These are phyloP conservation scores for Arachnopeziza araneosa DNA, from an alignment of 2,329 filamentous ascomycete genomes.

Conservation along the genomic window DNA sequence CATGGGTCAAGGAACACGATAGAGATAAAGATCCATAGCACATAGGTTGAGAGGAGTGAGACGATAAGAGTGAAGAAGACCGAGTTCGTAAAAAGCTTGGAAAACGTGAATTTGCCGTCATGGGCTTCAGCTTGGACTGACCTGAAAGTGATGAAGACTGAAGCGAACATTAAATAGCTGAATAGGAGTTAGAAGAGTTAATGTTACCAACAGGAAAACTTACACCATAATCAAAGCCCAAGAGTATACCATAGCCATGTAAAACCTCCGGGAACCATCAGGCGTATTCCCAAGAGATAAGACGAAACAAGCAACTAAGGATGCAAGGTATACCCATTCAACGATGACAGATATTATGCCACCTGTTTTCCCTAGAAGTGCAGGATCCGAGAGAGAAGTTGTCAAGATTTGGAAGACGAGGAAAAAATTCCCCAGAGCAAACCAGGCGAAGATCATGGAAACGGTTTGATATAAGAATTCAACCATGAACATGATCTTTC, in stretches of 20 bases:
- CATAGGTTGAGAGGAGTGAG: conserved; percentile 83
- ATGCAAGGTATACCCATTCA: conserved; percentile 88
- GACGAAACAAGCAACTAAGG: conserved; percentile 88
- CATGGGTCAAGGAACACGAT: conserved; percentile 94
- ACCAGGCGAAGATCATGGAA: conserved; percentile 64
- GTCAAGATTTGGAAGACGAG: conserved; percentile 60
- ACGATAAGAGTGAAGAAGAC: conserved; percentile 91
- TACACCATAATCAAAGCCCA: conserved; percentile 91
- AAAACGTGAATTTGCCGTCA: conserved; percentile 58
- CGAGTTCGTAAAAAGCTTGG: conserved; percentile 72
- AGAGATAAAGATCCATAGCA: conserved; percentile 85
- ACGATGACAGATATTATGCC: conserved; percentile 82
- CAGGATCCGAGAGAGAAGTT: conserved; percentile 63
- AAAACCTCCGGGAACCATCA: conserved; percentile 84
- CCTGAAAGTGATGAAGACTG: conserved; percentile 82
- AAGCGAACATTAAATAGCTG: conserved; percentile 85
- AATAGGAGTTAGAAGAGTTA: background rate
- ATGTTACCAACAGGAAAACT: conserved; percentile 29
- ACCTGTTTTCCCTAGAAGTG: conserved; percentile 69
- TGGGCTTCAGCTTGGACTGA: conserved; percentile 69
- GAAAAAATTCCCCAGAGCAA: conserved; percentile 46
- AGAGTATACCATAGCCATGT: conserved; percentile 92
- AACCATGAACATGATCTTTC: conserved; percentile 63
- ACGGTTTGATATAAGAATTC: conserved; percentile 68
- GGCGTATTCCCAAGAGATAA: conserved; percentile 88